A percentile compares a stretch with the other conserved stretches of the same genome.
phyloP scores from a whole-genome alignment of 1,139 yeast species.

The Candida tunisiensis region DNA sequence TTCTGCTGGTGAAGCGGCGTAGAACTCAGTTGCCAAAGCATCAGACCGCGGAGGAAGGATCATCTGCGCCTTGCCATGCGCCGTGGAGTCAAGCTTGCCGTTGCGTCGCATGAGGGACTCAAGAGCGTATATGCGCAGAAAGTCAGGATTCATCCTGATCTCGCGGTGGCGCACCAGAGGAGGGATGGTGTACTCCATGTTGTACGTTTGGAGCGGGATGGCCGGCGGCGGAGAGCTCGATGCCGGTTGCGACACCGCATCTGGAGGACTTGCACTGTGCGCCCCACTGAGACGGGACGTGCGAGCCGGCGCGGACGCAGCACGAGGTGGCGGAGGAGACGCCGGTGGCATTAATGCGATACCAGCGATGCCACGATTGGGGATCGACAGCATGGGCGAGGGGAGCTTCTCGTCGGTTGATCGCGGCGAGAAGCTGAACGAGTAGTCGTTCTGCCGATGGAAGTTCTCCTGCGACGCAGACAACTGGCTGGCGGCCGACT shows the following conservation, averaged over 20 bases:
- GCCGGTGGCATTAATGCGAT: conserved; percentile 1
- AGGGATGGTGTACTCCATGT: conserved; percentile 13
- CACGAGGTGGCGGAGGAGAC: neutral
- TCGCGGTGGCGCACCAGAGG: conserved; percentile 18
- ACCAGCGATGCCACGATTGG: neutral
- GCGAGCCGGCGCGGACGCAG: neutral
- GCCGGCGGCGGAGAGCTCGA: conserved; percentile 2
- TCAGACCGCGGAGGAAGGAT: conserved; percentile 17
- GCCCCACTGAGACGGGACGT: neutral
- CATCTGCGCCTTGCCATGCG: conserved; percentile 19
- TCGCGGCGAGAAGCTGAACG: too few species aligned
- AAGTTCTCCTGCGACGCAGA: too few species aligned
- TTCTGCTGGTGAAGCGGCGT: too few species aligned
- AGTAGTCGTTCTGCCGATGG: too few species aligned
- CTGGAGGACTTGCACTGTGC: neutral
- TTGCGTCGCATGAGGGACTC: conserved; percentile 17
- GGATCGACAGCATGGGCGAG: neutral
- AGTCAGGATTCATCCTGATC: conserved; percentile 19
- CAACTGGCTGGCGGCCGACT: too few species aligned
- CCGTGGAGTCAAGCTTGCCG: conserved; percentile 16
- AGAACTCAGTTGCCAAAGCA: too few species aligned
- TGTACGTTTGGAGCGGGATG: conserved; percentile 16
- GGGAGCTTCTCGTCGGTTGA: neutral
- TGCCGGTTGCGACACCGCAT: neutral
- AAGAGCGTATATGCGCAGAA: conserved; percentile 19